These are phyloP conservation scores for Wickerhamomyces silvicola DNA, from an alignment of 805 yeast genomes.

Conservation along the genomic window DNA sequence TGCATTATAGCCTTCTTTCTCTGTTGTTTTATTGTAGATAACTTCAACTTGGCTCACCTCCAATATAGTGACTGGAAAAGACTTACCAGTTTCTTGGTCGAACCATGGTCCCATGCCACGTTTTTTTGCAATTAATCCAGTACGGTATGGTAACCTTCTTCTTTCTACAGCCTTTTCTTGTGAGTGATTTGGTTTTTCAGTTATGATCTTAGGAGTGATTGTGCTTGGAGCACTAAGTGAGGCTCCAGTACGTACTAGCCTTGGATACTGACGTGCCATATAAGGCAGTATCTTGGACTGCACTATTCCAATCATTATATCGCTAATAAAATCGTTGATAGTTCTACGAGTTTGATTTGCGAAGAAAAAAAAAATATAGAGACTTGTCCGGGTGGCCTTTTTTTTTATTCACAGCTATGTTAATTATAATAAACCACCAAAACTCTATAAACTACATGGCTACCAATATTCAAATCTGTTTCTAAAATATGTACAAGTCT, in stretches of 20 bases:
- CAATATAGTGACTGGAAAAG: constrained; percentile 77
- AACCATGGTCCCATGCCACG: constrained; percentile 88
- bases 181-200: constrained; percentile 56
- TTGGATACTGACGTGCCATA: constrained; percentile 16
- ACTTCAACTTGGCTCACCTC: constrained; percentile 90
- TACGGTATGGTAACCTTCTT: constrained; percentile 65
- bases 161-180: constrained; percentile 65
- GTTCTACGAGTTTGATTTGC: no score
- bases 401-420: no score
- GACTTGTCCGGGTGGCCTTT: no score
- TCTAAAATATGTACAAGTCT: constrained; percentile 1
- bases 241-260: constrained; percentile 27
- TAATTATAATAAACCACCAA: no score
- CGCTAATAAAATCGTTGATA: no score
- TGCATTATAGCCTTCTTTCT: constrained; percentile 75
- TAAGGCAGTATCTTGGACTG: constrained; percentile 9
- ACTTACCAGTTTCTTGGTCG: constrained; percentile 57
- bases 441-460: no score
- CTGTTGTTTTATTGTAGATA: constrained; percentile 57
- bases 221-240: constrained; percentile 31
- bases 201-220: constrained; percentile 20
- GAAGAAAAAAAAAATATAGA: no score
- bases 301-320: no score
- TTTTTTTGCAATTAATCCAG: constrained; percentile 81
- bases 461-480: no score